These are phyloP conservation scores for Tirmania nivea DNA, from an alignment of 495 filamentous ascomycete genomes.

Conservation along the genomic window DNA sequence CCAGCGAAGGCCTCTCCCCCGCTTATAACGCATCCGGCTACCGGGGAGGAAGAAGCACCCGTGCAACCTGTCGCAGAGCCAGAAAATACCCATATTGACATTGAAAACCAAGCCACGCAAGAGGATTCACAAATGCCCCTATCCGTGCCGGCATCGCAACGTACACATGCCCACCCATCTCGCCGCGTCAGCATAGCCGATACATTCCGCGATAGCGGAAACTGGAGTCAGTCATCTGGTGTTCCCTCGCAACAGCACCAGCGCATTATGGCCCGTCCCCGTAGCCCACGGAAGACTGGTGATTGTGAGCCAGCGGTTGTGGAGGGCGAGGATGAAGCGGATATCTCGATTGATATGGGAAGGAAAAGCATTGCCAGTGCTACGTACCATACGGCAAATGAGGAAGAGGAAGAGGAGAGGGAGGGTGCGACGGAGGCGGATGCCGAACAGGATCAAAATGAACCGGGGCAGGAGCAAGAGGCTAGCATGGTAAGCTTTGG, in stretches of 20 bases:
- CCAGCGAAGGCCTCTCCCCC: not conserved
- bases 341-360: no score
- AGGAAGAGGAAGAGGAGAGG: not conserved
- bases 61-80: not conserved
- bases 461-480: not conserved
- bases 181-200: not conserved
- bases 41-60: no score
- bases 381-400: not conserved
- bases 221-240: conserved; percentile 12
- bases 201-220: conserved; percentile 8
- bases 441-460: not conserved
- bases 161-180: not conserved
- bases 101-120: not conserved
- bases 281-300: not conserved
- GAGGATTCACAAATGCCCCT: not conserved
- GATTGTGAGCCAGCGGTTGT: not conserved
- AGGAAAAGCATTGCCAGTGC: no score
- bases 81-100: not conserved
- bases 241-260: conserved; percentile 1
- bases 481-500: not conserved
- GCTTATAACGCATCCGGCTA: no score
- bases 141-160: not conserved
- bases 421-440: not conserved
- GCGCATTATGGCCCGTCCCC: not conserved
- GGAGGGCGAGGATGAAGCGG: not conserved